Base-by-base conservation (phyloP, 176 grass and related monocot genomes). In the Oryza officinalis region DNA sequence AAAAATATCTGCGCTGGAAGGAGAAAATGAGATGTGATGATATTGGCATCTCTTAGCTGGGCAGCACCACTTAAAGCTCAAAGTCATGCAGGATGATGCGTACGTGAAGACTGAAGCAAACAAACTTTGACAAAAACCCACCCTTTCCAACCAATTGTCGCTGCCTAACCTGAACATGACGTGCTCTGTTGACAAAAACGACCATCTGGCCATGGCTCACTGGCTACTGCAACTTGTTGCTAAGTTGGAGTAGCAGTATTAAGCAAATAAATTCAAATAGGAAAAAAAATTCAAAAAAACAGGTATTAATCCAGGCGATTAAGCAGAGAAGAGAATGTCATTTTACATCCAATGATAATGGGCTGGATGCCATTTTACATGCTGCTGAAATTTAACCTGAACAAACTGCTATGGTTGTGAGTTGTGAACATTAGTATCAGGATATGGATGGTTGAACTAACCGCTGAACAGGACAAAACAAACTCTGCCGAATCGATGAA, bases 1-100 rank as follows among this genome's bases (percentile, higher is more conserved):
- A 31, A 35, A 68, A 68, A 35, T 35, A 68, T 17, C 31, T 33
- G 18, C 52, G 33, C 15, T 18, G 0, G 14, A 45, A 18, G 3
- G 14, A 49, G 4, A 30, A 32, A 31, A 23, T 13, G 0, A 25
- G 26, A 46, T 45, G 25, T 5, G 27, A n/a, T 2, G 37, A 1
- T 14, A 63, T n/a, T 69, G 22, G 72, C 43, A 7, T 67, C 33
- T 12, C 54, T 50, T 47, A 64, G 84, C 52, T 86, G 84, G 67
- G 68, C 40, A 23, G 43, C 84, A 76, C 35, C 49, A 27, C 27
- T 27, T 27, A 81, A 45, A 69, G 22, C 10, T 47, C 63, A 32
- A 43, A 23, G 54, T 59, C 54, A 59, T 23, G 43, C 3, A 20
- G 8, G 63, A 63, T 71, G 65, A 77, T 63, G 72, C 47, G 15